Base-by-base conservation (phyloP, 140 eudicot species). In the Cichorium intybus region DNA sequence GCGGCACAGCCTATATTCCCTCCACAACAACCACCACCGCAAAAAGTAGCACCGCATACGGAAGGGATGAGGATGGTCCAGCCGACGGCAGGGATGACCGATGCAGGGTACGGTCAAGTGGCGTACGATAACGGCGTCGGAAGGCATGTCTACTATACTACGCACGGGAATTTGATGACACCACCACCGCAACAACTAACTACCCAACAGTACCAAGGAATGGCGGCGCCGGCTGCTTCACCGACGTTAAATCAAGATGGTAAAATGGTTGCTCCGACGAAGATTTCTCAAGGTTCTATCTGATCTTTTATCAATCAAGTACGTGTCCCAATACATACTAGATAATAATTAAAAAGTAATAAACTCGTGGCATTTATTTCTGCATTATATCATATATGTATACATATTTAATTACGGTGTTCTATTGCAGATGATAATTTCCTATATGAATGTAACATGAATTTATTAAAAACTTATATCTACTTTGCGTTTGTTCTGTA, bases 61-160 rank as follows among this genome's bases (percentile, higher is more conserved):
- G 92, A 83, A 14, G 85, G 84, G 3, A 69, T 64, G 35, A 68
- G 77, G 10, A 81, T 81, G 82, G 77, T 76, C 41, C 82, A 80
- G 43, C 58, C 79, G 33, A 86, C 86, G 24, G 84, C 62, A 0
- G 87, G 78, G 61, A 58, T 84, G 80, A 52, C 79, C 29, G 86
- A 80, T 7, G 57, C 75, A 2, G 77, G 77, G 10, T 85, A 79
- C 50, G 60, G 77, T 20, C 94, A 76, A 56, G 49, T 82, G 73
- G 86, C 83, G 63, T 85, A 82, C 55, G 94, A 85, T 63, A 70
- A 57, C 37, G 74, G 70, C 7, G 55, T 73, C 29, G 93, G 93
- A 56, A 82, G 94, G 57, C 94, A 82, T 70, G 86, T 85, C 18
- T 76, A 82, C 68, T 85, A 85, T 69, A 48, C 81, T 62, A 51